A percentile compares a stretch with the other conserved stretches of the same genome.
phyloP scores from a whole-genome alignment of 106 monocot genomes.

The Triglochin maritima region DNA sequence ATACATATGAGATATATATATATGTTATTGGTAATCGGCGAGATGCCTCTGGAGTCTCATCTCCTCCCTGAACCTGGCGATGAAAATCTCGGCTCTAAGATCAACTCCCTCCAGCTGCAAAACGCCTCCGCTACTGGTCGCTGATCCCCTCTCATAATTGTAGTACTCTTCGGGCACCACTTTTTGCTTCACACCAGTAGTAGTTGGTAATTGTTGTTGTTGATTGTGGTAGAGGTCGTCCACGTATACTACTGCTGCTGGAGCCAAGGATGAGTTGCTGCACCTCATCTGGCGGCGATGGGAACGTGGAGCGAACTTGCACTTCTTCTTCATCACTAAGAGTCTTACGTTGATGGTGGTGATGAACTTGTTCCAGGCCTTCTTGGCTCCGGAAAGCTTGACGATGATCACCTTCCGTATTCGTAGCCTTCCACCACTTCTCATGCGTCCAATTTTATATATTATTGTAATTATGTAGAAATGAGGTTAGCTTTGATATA shows the following conservation, averaged over 20 bases:
- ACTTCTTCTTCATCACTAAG: too few species aligned
- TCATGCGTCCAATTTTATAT: too few species aligned
- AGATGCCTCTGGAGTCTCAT: conserved; percentile 57
- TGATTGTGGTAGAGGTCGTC: neutral
- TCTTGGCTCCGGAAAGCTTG: neutral
- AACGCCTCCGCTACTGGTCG: neutral
- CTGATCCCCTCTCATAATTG: neutral
- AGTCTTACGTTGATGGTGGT: neutral
- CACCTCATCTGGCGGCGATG: neutral
- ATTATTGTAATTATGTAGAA: too few species aligned
- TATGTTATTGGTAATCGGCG: too few species aligned
- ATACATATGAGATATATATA: too few species aligned
- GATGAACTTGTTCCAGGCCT: conserved; percentile 1
- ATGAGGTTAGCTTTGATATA: too few species aligned
- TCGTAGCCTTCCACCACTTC: too few species aligned
- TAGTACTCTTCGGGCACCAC: neutral
- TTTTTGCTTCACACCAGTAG: too few species aligned
- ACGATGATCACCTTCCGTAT: too few species aligned
- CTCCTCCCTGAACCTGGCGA: conserved; percentile 49
- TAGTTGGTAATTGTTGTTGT: too few species aligned
- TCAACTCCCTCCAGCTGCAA: conserved; percentile 26
- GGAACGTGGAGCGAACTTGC: neutral
- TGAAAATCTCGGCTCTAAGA: conserved; percentile 51
- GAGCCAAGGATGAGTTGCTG: neutral
- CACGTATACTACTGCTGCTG: neutral